Evolutionary conservation across 1,284 basidiomycete genomes (phyloP).

Genomic region (Apiotrichum veenhuisii): DNA sequence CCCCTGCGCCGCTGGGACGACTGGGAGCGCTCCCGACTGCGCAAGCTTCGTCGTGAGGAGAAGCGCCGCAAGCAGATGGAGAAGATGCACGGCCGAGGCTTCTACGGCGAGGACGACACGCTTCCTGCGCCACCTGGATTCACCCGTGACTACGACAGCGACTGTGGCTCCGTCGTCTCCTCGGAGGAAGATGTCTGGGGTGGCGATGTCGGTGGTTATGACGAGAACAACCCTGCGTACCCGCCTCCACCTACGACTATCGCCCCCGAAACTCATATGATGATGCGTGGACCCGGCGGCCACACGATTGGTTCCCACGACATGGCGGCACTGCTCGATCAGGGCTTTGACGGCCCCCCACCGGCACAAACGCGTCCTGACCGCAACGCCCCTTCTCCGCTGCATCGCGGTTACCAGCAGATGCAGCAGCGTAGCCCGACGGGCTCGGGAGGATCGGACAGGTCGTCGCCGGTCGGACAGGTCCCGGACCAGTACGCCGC

Average conservation of each 20-base stretch:
- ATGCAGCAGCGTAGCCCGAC: not conserved
- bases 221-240: slow-evolving; percentile 72
- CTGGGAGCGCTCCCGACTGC: slow-evolving; percentile 94
- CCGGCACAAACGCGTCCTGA: slow-evolving; percentile 34
- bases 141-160: slow-evolving; percentile 45
- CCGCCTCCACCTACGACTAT: slow-evolving; percentile 78
- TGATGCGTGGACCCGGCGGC: slow-evolving; percentile 57
- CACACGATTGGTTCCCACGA: slow-evolving; percentile 62
- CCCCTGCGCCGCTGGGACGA: slow-evolving; percentile 97
- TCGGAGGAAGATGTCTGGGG: slow-evolving; percentile 94
- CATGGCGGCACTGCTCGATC: slow-evolving; percentile 81
- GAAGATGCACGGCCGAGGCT: slow-evolving; percentile 56
- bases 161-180: slow-evolving; percentile 69
- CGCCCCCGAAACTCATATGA: slow-evolving; percentile 51
- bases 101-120: slow-evolving; percentile 31
- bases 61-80: slow-evolving; percentile 75
- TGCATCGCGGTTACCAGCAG: slow-evolving; percentile 19
- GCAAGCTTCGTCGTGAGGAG: slow-evolving; percentile 87
- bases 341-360: slow-evolving; percentile 69
- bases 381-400: slow-evolving; percentile 26
- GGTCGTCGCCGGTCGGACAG: slow-evolving; percentile 3
- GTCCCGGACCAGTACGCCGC: slow-evolving; percentile 5
- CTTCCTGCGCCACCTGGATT: slow-evolving; percentile 50
- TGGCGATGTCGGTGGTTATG: slow-evolving; percentile 61
- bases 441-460: not conserved